Conservation (phyloP, 140 eudicot genomes). For the Ambrosia hybrid region DNA sequence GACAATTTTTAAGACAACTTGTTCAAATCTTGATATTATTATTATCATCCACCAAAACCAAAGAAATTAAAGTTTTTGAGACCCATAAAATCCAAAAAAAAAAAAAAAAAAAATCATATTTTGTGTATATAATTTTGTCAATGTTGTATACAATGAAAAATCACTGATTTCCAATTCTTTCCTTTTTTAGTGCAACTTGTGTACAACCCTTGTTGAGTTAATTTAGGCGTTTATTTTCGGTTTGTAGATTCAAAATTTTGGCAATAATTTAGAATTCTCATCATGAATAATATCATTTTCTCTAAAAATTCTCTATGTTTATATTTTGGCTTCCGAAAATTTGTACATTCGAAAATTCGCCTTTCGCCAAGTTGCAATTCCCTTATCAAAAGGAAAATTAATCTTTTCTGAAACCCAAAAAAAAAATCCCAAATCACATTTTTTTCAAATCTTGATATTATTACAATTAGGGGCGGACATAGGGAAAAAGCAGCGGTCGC, state of each 20-base stretch:
- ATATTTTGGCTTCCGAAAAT: too few species aligned
- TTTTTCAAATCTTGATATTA: conserved; percentile 6
- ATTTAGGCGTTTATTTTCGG: too few species aligned
- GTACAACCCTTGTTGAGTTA: neutral
- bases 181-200: too few species aligned
- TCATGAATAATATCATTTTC: too few species aligned
- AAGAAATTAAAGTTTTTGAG: neutral
- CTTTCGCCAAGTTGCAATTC: too few species aligned
- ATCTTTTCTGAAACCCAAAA: neutral
- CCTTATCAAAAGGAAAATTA: neutral
- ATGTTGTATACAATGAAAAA: too few species aligned
- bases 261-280: too few species aligned
- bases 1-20: neutral
- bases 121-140: neutral
- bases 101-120: neutral
- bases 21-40: conserved; percentile 9
- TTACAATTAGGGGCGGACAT: neutral
- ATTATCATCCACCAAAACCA: conserved; percentile 4
- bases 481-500: too few species aligned
- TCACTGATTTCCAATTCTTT: neutral
- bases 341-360: too few species aligned
- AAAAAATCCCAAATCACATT: neutral
- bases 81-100: neutral
- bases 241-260: too few species aligned
- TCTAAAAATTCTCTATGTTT: neutral